Evolutionary conservation across 2,329 filamentous ascomycete genomes (phyloP).

Genomic region (Aspergillus pseudoglaucus): DNA sequence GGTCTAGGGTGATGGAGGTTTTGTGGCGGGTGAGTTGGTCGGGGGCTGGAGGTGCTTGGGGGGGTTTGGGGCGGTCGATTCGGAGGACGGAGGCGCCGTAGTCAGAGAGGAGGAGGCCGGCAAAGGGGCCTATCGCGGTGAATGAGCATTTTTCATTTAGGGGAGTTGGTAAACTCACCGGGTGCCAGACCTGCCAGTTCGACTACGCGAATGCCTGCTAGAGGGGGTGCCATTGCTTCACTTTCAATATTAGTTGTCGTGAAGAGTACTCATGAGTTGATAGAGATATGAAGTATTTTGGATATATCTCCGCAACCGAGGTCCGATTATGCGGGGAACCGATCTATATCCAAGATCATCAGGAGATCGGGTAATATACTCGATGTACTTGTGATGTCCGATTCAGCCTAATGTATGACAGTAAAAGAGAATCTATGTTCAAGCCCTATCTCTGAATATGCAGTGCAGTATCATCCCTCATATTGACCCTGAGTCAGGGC

Average conservation of each 20-base stretch:
- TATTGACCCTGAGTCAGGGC: too few species aligned
- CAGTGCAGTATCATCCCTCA: too few species aligned
- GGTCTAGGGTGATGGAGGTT: constrained; percentile 68
- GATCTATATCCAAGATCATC: neutral
- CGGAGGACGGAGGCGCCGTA: constrained; percentile 83
- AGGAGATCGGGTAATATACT: neutral
- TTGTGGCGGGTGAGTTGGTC: constrained; percentile 80
- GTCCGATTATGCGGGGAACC: constrained; percentile 19
- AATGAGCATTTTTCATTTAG: too few species aligned
- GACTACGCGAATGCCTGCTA: constrained; percentile 56
- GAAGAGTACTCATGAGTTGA: too few species aligned
- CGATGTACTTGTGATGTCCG: too few species aligned
- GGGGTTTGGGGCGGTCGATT: constrained; percentile 59
- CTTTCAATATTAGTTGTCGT: too few species aligned
- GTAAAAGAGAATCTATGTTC: too few species aligned
- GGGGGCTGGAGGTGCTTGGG: constrained; percentile 36
- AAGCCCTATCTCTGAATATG: too few species aligned
- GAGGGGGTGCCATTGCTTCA: constrained; percentile 46
- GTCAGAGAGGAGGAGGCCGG: constrained; percentile 81
- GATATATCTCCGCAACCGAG: constrained; percentile 20
- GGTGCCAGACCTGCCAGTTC: constrained; percentile 63
- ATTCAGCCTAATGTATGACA: too few species aligned
- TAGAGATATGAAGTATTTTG: too few species aligned
- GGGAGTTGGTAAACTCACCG: too few species aligned
- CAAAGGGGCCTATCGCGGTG: constrained; percentile 68